Evolutionary conservation across 257 asterid genomes (phyloP), one percentile per base, ranked within the genome.

Genomic region (Plantago major): DNA sequence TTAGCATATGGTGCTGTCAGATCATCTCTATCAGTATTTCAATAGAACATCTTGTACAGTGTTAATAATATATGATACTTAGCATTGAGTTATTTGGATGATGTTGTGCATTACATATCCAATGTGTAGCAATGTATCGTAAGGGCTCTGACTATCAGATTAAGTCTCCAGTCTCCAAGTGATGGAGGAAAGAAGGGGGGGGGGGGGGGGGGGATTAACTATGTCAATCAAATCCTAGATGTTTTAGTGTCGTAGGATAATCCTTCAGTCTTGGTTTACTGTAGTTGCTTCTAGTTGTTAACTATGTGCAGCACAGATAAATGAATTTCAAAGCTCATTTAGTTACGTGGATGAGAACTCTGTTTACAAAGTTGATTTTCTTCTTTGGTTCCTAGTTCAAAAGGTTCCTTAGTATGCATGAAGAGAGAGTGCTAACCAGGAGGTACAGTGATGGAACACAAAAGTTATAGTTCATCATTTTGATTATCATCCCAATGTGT

Each of bases 1-100:
- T 1, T 87, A 12, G 90, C 88, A 8, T 30, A 79, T 42, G 37
- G 75, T 67, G 75, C 89, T 3, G 67, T 83, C 71, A 74, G 22
- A 63, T 76, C 65, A 56, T 13, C 56, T 40, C 58, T 78, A 0
- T 55, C 67, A 12, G 73, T 70, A 19, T 78, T 81, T 64, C 67
- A n/a, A 7, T 73, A 71, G 47, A 19, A 14, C 9, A 6, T 40
- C 28, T 43, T n/a, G n/a, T n/a, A n/a, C n/a, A n/a, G n/a, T n/a
- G n/a, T n/a, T n/a, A n/a, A n/a, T n/a, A n/a, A n/a, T n/a, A n/a
- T n/a, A n/a, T n/a, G n/a, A n/a, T n/a, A 22, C 22, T 44, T 37
- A 51, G 19, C 40, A 43, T 42, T 56, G 18, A 4, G 26, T 49
- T 37, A 55, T 46, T 53, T 51, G 15, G 10, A n/a, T 26, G 42